Evolutionary conservation across 2,329 filamentous ascomycete genomes (phyloP).

Genomic region (Boeremia exigua): DNA sequence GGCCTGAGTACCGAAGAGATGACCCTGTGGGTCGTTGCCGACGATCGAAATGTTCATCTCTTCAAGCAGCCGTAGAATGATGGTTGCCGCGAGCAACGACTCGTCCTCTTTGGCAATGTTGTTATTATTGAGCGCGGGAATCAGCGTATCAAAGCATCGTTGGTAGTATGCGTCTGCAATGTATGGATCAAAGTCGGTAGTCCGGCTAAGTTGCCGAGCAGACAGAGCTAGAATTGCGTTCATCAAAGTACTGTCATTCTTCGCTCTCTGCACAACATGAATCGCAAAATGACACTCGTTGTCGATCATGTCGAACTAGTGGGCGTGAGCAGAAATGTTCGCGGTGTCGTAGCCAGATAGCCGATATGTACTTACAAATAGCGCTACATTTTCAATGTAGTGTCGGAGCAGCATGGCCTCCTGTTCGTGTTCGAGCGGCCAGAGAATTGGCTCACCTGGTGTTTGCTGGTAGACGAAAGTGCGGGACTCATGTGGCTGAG

Average conservation of each 20-base stretch:
- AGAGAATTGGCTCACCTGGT: conserved; percentile 38
- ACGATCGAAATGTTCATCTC: conserved; percentile 51
- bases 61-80: conserved; percentile 50
- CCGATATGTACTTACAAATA: conserved; percentile 36
- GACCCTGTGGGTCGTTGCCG: conserved; percentile 46
- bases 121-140: conserved; percentile 49
- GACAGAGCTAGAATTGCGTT: conserved; percentile 53
- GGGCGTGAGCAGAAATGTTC: not conserved
- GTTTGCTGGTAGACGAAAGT: conserved; percentile 41
- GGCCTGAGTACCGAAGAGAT: conserved; percentile 49
- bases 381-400: conserved; percentile 46
- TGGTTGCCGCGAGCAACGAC: conserved; percentile 50
- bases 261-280: conserved; percentile 45
- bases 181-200: conserved; percentile 48
- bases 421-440: conserved; percentile 46
- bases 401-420: conserved; percentile 47
- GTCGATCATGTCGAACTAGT: conserved; percentile 47
- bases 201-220: conserved; percentile 51
- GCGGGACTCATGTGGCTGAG: conserved; percentile 17
- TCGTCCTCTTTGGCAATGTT: conserved; percentile 50
- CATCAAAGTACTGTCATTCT: conserved; percentile 49
- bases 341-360: no score
- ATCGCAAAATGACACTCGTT: conserved; percentile 42
- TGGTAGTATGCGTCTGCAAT: conserved; percentile 53
- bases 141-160: conserved; percentile 49